These are phyloP conservation scores for Fusarium sp. DNA, from an alignment of 2,329 filamentous ascomycete genomes.

Conservation along the genomic window DNA sequence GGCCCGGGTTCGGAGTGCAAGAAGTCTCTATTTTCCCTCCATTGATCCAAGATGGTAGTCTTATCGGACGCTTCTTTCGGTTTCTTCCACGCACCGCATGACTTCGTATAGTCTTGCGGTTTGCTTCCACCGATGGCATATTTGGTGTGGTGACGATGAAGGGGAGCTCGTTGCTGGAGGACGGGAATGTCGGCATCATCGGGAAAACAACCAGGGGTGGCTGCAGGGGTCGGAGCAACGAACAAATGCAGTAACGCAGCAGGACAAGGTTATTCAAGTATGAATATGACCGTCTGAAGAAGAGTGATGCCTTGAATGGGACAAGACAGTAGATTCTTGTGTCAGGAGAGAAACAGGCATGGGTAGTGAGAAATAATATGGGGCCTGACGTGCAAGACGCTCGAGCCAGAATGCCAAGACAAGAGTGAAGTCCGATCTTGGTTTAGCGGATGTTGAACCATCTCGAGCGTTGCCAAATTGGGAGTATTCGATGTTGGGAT, in stretches of 20 bases:
- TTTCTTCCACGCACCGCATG: not conserved
- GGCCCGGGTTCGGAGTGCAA: accelerated
- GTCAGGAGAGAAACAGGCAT: not conserved
- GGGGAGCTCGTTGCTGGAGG: no score
- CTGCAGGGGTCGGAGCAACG: not conserved
- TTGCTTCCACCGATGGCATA: not conserved
- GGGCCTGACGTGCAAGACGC: not conserved
- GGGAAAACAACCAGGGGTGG: not conserved
- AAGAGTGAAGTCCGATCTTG: not conserved
- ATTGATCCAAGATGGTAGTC: not conserved
- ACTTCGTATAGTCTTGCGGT: not conserved
- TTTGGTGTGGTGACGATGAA: not conserved
- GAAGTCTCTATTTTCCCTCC: not conserved
- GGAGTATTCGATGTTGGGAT: not conserved
- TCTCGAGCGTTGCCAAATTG: not conserved
- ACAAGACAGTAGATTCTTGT: not conserved
- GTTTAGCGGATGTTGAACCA: not conserved
- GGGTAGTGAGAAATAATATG: not conserved
- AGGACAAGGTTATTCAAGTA: no score
- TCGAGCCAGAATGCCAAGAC: not conserved
- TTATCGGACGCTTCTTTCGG: not conserved
- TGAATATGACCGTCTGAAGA: not conserved
- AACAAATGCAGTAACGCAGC: not conserved
- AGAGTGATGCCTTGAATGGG: not conserved
- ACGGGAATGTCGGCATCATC: not conserved